phyloP scores from a whole-genome alignment of 2,329 filamentous ascomycete species.

The Boeremia exigua region DNA sequence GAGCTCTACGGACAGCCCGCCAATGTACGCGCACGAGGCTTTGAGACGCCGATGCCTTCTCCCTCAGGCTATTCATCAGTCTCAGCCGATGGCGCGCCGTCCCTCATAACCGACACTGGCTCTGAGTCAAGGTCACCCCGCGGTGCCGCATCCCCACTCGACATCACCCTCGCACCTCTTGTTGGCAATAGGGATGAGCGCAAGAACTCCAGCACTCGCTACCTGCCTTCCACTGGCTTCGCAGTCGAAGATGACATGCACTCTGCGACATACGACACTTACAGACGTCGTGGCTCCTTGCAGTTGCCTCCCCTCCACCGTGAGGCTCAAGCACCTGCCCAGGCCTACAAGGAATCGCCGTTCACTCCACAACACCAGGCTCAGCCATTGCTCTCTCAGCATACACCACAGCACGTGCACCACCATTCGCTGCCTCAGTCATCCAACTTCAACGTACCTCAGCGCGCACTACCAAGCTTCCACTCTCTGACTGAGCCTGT shows the following conservation, averaged over 20 bases:
- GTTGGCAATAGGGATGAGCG: slow-evolving; percentile 47
- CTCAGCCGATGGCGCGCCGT: slow-evolving; percentile 69
- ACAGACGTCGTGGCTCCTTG: slow-evolving; percentile 39
- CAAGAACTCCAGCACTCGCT: slow-evolving; percentile 45
- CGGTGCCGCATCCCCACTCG: slow-evolving; percentile 54
- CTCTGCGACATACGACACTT: slow-evolving; percentile 29
- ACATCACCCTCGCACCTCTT: slow-evolving; percentile 49
- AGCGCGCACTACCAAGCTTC: slow-evolving; percentile 42
- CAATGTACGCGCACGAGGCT: slow-evolving; percentile 36
- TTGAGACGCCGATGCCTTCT: slow-evolving; percentile 67
- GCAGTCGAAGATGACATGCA: slow-evolving; percentile 46
- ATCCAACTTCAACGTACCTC: slow-evolving; percentile 28
- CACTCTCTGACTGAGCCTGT: slow-evolving; percentile 42
- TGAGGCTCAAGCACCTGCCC: slow-evolving; percentile 24
- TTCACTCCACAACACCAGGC: slow-evolving; percentile 26
- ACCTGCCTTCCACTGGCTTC: slow-evolving; percentile 48
- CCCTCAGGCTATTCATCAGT: slow-evolving; percentile 67
- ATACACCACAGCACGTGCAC: slow-evolving; percentile 37
- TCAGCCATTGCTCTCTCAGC: slow-evolving; percentile 42
- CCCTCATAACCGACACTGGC: slow-evolving; percentile 71
- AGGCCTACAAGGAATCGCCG: slow-evolving; percentile 32
- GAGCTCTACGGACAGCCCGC: slow-evolving; percentile 37
- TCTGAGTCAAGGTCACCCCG: slow-evolving; percentile 56
- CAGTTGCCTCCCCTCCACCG: slow-evolving; percentile 44
- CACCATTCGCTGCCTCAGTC: slow-evolving; percentile 42